phyloP scores from a whole-genome alignment of 1,284 basidiomycete genomes.

The Dichomitus squalens region DNA sequence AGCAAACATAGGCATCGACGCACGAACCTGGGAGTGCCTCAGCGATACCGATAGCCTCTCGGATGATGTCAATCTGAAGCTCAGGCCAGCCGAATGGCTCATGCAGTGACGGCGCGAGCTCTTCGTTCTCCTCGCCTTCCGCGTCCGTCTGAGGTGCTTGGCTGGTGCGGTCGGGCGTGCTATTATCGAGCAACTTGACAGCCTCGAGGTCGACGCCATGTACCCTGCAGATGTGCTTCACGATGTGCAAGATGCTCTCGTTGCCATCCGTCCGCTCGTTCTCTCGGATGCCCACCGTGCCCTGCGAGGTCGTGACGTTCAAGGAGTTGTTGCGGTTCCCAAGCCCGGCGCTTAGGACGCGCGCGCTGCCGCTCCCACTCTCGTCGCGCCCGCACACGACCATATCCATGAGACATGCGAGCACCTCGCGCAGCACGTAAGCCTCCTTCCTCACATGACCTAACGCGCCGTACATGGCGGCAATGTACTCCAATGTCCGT shows the following conservation, averaged over 20 bases:
- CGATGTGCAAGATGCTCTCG: constrained; percentile 70
- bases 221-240: constrained; percentile 74
- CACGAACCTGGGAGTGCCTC: constrained; percentile 84
- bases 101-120: constrained; percentile 42
- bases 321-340: constrained; percentile 45
- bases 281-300: constrained; percentile 66
- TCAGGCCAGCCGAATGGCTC: constrained; percentile 90
- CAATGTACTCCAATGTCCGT: constrained; percentile 66
- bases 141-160: constrained; percentile 23
- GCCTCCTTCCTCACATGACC: constrained; percentile 87
- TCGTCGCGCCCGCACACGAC: constrained; percentile 80
- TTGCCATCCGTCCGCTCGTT: constrained; percentile 80
- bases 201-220: constrained; percentile 80
- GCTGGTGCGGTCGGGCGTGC: constrained; percentile 20
- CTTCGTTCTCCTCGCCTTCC: constrained; percentile 35
- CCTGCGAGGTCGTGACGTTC: constrained; percentile 37
- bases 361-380: constrained; percentile 37
- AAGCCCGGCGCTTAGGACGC: constrained; percentile 42
- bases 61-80: constrained; percentile 87
- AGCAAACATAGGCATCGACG: constrained; percentile 1
- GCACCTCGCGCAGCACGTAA: constrained; percentile 80
- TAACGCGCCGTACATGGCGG: constrained; percentile 75
- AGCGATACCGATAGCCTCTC: constrained; percentile 88
- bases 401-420: constrained; percentile 79
- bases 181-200: constrained; percentile 49